These are phyloP conservation scores for Aspergillus tubingensis DNA, from an alignment of 2,329 filamentous ascomycete genomes.

Conservation along the genomic window DNA sequence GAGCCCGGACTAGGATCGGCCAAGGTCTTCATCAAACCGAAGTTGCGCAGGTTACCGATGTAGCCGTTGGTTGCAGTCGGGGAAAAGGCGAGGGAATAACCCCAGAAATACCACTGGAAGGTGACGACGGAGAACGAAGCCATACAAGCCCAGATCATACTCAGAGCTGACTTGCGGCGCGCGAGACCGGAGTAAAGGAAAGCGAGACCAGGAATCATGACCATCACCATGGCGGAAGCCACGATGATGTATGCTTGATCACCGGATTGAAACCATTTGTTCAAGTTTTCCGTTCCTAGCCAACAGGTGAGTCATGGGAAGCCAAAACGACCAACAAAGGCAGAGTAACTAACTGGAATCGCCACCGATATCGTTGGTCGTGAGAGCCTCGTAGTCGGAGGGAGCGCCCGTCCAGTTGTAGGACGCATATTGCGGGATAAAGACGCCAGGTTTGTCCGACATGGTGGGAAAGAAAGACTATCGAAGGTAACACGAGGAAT, in stretches of 20 bases:
- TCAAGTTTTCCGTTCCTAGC: conserved; percentile 78
- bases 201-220: conserved; percentile 95
- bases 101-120: conserved; percentile 99
- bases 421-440: conserved; percentile 48
- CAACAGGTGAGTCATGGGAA: conserved; percentile 13
- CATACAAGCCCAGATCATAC: conserved; percentile 97
- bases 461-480: conserved; percentile 22
- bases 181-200: conserved; percentile 97
- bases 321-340: neutral
- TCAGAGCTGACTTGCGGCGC: conserved; percentile 94
- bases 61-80: conserved; percentile 78
- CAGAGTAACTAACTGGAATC: conserved; percentile 68
- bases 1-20: conserved; percentile 84
- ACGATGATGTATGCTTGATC: conserved; percentile 94
- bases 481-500: neutral
- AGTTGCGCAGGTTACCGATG: conserved; percentile 87
- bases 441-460: conserved; percentile 34
- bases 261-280: conserved; percentile 91
- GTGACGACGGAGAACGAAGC: conserved; percentile 86
- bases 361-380: conserved; percentile 66
- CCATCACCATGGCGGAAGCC: conserved; percentile 84
- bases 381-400: conserved; percentile 45
- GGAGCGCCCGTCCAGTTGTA: conserved; percentile 53
- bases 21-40: conserved; percentile 83
- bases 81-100: conserved; percentile 92